These are phyloP conservation scores for Abortiporus biennis DNA, from an alignment of 1,284 basidiomycete species.

Conservation along the genomic window DNA sequence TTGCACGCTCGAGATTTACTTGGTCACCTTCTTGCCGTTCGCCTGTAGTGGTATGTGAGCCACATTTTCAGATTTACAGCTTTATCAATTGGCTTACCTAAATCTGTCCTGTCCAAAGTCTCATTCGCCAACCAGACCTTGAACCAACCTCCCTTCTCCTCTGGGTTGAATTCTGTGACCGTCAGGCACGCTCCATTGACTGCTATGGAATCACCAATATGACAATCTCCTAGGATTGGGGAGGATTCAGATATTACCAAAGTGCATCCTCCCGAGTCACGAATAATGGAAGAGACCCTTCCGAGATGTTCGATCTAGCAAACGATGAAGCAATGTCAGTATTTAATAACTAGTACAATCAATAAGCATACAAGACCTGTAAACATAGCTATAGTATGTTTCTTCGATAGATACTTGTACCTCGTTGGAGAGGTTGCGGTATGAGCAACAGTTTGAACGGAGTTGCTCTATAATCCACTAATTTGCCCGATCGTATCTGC, in stretches of 20 bases:
- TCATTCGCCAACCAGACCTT: conserved; percentile 95
- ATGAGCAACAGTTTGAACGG: too few relatives aligned
- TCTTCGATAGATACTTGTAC: too few relatives aligned
- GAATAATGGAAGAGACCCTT: conserved; percentile 55
- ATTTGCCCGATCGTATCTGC: too few relatives aligned
- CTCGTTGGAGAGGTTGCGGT: too few relatives aligned
- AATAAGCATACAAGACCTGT: conserved; percentile 57
- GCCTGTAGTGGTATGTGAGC: conserved; percentile 36
- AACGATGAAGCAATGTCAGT: conserved; percentile 2
- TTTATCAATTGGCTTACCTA: conserved; percentile 54
- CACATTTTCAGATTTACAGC: background rate
- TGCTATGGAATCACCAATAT: conserved; percentile 92
- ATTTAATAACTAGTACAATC: conserved; percentile 6
- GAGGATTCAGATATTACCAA: conserved; percentile 75
- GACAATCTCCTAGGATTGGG: conserved; percentile 85
- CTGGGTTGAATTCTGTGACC: conserved; percentile 75
- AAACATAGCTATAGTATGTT: conserved; percentile 49
- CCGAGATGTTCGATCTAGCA: conserved; percentile 78
- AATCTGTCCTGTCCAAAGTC: conserved; percentile 86
- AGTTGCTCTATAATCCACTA: too few relatives aligned
- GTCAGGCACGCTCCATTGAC: conserved; percentile 83
- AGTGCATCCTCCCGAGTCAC: conserved; percentile 73
- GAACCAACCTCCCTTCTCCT: conserved; percentile 71
- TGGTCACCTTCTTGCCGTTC: conserved; percentile 75
- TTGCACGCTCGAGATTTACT: conserved; percentile 93